Base-by-base conservation (phyloP, 108 stramenopile species). In the Fistulifera pelliculosa region DNA sequence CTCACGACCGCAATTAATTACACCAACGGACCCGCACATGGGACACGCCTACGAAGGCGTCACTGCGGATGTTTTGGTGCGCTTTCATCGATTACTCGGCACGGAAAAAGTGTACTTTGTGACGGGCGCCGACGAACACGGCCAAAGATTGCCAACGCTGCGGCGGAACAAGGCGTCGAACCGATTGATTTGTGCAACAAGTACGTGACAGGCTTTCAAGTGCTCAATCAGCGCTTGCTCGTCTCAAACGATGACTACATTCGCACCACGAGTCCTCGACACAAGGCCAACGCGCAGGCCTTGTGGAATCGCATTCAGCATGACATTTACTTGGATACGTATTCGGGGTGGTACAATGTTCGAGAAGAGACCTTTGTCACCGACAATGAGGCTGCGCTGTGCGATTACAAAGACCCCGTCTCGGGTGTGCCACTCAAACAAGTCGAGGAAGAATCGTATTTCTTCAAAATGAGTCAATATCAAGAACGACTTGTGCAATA, bases 1-100 rank as follows among this genome's bases (percentile, higher is more conserved):
- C 61, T 97, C 41, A 99, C 97, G 27, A 99, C 98, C n/a, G 96
- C 98, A 41, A 99, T 99, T 76, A 97, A 98, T 71, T 99, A 99
- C 85, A 95, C 96, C 63, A 99, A 99, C 61, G 98, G 98, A 38
- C 76, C 94, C 17, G 96, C 95, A 99, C 72, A 97, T 98, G 83
- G 98, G 98, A 6, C 96, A 99, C 58, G 98, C 98, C 14, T 98
- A 99, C 73, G 96, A 97, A 64, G 96, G 85, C 12, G 75, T 93
- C 27, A 80, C 94, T 13, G 54, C 93, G 27, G 98, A 99, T 71
- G 92, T 93, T 21, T 75, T 99, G 42, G 82, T 93, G 15, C 72
- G 98, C 0, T 97, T 86, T 56, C 68, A 81, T 14, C 92, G 98
- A 41, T 38, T 89, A 41, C 51, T 61, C 43, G 81, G 79, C 1